Percentiles rank a stretch among this genome's conserved stretches.
phyloP scores from a whole-genome alignment of 805 yeast genomes.

The Candida tibetensis region DNA sequence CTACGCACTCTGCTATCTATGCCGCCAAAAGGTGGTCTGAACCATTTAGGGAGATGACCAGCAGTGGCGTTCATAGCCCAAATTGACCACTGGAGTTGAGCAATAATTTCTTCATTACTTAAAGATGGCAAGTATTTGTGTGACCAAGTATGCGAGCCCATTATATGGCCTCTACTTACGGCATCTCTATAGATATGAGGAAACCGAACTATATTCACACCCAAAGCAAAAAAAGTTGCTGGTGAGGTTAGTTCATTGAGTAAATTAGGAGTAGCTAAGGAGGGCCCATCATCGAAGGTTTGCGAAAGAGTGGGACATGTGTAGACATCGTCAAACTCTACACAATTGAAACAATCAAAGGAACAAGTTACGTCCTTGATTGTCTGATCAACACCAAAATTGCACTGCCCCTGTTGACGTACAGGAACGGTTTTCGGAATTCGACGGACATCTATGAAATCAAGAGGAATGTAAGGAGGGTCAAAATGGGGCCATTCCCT shows the following conservation, averaged over 20 bases:
- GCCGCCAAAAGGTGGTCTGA: conserved; percentile 96
- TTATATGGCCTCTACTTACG: conserved; percentile 63
- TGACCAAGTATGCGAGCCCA: conserved; percentile 92
- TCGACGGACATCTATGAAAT: conserved; percentile 55
- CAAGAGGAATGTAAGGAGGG: conserved; percentile 86
- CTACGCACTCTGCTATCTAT: conserved; percentile 81
- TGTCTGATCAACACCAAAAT: too few relatives aligned
- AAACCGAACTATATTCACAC: conserved; percentile 70
- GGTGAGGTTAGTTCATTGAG: conserved; percentile 50
- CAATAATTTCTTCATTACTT: conserved; percentile 75
- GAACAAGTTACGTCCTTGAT: conserved; percentile 52
- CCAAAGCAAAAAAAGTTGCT: conserved; percentile 83
- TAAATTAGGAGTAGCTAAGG: conserved; percentile 62
- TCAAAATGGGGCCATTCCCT: conserved; percentile 78
- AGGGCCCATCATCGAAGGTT: conserved; percentile 95
- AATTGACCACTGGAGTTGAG: conserved; percentile 90
- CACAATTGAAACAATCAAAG: conserved; percentile 82
- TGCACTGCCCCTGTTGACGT: conserved; percentile 60
- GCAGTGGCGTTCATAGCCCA: conserved; percentile 99
- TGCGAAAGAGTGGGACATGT: conserved; percentile 77
- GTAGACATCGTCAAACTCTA: conserved; percentile 68
- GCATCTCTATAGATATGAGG: conserved; percentile 70
- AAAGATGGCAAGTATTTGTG: conserved; percentile 81
- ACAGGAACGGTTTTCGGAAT: conserved; percentile 47
- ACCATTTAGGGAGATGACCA: conserved; percentile 83